Conservation (phyloP, 495 filamentous ascomycete genomes). For the Lophium mytilinum region DNA sequence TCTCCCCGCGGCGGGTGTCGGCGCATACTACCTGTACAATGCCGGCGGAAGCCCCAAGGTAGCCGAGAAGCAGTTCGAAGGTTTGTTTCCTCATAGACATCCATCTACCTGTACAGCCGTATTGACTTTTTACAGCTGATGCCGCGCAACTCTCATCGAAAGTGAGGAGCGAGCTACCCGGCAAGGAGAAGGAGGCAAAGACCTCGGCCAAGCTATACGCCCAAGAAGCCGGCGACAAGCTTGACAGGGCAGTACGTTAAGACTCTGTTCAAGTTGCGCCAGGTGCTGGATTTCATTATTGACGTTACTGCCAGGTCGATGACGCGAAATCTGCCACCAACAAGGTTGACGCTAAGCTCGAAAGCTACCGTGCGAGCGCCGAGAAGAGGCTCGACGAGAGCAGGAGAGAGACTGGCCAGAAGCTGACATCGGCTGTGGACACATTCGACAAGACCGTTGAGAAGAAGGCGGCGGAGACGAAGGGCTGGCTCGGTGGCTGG, state of each 20-base stretch:
- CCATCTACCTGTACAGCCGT: slow-evolving; percentile 1
- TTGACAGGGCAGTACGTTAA: neutral
- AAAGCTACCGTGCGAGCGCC: slow-evolving; percentile 49
- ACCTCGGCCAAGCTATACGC: slow-evolving; percentile 44
- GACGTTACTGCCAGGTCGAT: slow-evolving; percentile 42
- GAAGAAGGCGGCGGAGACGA: slow-evolving; percentile 16
- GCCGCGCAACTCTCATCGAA: slow-evolving; percentile 54
- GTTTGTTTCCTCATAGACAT: slow-evolving; percentile 42
- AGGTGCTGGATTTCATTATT: neutral
- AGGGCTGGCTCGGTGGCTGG: slow-evolving; percentile 29
- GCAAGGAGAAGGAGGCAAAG: slow-evolving; percentile 43
- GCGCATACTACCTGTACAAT: slow-evolving; percentile 86
- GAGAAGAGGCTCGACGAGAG: slow-evolving; percentile 59
- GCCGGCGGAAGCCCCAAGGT: slow-evolving; percentile 76
- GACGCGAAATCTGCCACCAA: slow-evolving; percentile 44
- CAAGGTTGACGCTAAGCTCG: slow-evolving; percentile 52
- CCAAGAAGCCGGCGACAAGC: slow-evolving; percentile 41
- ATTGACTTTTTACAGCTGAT: slow-evolving; percentile 45
- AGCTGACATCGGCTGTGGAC: slow-evolving; percentile 22
- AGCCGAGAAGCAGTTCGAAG: slow-evolving; percentile 74
- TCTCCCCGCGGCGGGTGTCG: slow-evolving; percentile 53
- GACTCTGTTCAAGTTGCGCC: neutral
- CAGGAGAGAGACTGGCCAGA: slow-evolving; percentile 17
- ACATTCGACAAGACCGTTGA: slow-evolving; percentile 29
- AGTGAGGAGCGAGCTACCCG: slow-evolving; percentile 54